These are phyloP conservation scores for Barnettozyma pratensis DNA, from an alignment of 805 yeast genomes.

Conservation along the genomic window DNA sequence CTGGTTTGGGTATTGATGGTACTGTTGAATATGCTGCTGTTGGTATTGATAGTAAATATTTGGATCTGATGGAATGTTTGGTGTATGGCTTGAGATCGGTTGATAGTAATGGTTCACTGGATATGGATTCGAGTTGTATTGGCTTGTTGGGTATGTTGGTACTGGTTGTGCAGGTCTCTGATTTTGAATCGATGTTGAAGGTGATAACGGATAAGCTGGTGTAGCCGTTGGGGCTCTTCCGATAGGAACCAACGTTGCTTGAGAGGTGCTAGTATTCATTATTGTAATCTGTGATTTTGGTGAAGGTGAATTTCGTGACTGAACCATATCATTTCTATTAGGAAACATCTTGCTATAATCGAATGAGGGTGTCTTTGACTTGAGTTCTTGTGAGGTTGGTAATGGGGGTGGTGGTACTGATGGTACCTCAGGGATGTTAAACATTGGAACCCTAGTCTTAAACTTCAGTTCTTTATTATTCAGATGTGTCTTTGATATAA, in stretches of 20 bases:
- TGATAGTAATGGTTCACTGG: constrained; percentile 6
- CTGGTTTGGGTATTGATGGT: background rate
- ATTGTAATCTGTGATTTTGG: background rate
- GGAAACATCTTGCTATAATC: constrained; percentile 13
- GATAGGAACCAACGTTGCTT: background rate
- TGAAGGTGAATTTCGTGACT: background rate
- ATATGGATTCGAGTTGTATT: constrained; percentile 1
- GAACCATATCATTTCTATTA: constrained; percentile 3
- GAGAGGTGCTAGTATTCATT: constrained; percentile 4
- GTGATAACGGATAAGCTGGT: constrained; percentile 9
- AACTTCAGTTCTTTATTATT: constrained; percentile 18
- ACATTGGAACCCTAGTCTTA: constrained; percentile 22
- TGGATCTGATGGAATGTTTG: background rate
- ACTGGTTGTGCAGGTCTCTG: constrained; percentile 2
- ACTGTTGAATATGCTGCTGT: constrained; percentile 2
- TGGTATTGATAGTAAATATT: background rate
- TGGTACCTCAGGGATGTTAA: constrained; percentile 21
- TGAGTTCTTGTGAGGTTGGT: constrained; percentile 10
- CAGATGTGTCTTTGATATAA: constrained; percentile 26
- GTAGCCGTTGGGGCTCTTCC: constrained; percentile 2
- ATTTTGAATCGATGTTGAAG: constrained; percentile 3
- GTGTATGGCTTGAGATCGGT: background rate
- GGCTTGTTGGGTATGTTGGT: background rate
- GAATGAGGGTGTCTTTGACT: constrained; percentile 7
- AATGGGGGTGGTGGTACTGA: constrained; percentile 23